phyloP scores from a whole-genome alignment of 768 basidiomycete species.

The Cyclocybe aegerita region DNA sequence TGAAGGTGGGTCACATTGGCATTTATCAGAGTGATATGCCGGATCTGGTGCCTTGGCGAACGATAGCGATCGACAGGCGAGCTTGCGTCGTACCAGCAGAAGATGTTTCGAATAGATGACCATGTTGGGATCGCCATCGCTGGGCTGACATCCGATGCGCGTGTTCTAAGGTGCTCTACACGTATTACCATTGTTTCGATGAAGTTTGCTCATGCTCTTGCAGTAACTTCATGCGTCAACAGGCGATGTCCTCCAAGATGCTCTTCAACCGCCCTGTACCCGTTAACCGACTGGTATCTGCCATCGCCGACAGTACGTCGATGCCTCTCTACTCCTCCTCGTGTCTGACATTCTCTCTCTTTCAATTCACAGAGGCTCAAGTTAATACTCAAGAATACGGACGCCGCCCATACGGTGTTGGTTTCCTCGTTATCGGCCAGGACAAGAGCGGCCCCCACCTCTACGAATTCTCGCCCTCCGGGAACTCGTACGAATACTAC shows the following conservation, averaged over 20 bases:
- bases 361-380: slow-evolving; percentile 80
- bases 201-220: not conserved
- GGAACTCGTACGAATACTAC: slow-evolving; percentile 96
- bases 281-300: slow-evolving; percentile 87
- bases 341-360: not conserved
- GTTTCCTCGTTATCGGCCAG: slow-evolving; percentile 95
- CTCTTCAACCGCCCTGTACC: slow-evolving; percentile 93
- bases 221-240: slow-evolving; percentile 99
- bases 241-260: slow-evolving; percentile 96
- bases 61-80: slow-evolving; percentile 95
- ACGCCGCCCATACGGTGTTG: slow-evolving; percentile 95
- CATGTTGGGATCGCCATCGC: slow-evolving; percentile 99
- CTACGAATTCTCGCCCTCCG: slow-evolving; percentile 97
- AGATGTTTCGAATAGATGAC: slow-evolving; percentile 99
- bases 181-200: not conserved
- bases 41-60: slow-evolving; percentile 1
- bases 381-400: slow-evolving; percentile 99
- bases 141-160: slow-evolving; percentile 97
- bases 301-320: slow-evolving; percentile 91
- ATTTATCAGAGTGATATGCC: slow-evolving; percentile 15
- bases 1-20: slow-evolving; percentile 63
- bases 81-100: slow-evolving; percentile 98
- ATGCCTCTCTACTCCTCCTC: not conserved
- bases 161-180: slow-evolving; percentile 80
- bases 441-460: slow-evolving; percentile 98